Conservation (phyloP, 1,284 basidiomycete genomes). For the Flammula alnicola region DNA sequence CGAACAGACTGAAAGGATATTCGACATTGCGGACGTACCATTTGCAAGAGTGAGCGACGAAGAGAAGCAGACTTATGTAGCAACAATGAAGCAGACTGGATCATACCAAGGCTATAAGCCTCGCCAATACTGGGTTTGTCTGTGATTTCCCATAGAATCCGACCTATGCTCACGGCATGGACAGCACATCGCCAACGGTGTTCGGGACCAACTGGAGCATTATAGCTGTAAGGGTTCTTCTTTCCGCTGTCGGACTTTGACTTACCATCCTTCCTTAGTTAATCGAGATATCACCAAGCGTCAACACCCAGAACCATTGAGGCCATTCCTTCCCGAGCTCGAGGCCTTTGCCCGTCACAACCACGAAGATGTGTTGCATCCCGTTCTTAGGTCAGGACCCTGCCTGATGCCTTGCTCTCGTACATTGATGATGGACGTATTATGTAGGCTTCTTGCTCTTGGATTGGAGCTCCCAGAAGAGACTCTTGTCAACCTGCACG, state of each 20-base stretch:
- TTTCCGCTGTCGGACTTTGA: not conserved
- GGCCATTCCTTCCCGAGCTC: slow-evolving; percentile 63
- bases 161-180: not conserved
- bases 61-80: slow-evolving; percentile 61
- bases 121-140: slow-evolving; percentile 56
- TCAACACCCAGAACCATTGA: slow-evolving; percentile 51
- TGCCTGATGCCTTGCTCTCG: not conserved
- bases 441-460: slow-evolving; percentile 52
- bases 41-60: slow-evolving; percentile 55
- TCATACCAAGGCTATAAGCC: slow-evolving; percentile 66
- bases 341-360: slow-evolving; percentile 54
- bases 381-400: slow-evolving; percentile 47
- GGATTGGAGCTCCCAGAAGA: slow-evolving; percentile 66
- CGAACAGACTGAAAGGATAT: slow-evolving; percentile 56
- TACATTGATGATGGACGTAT: not conserved
- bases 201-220: slow-evolving; percentile 61
- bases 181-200: slow-evolving; percentile 58
- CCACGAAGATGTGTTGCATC: slow-evolving; percentile 53
- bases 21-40: slow-evolving; percentile 67
- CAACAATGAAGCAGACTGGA: slow-evolving; percentile 51
- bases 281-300: slow-evolving; percentile 50
- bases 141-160: not conserved
- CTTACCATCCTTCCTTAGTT: slow-evolving; percentile 37
- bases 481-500: slow-evolving; percentile 55
- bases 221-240: slow-evolving; percentile 52